Conservation (phyloP, 352 stramenopile species). For the Globisporangium ultimum region DNA sequence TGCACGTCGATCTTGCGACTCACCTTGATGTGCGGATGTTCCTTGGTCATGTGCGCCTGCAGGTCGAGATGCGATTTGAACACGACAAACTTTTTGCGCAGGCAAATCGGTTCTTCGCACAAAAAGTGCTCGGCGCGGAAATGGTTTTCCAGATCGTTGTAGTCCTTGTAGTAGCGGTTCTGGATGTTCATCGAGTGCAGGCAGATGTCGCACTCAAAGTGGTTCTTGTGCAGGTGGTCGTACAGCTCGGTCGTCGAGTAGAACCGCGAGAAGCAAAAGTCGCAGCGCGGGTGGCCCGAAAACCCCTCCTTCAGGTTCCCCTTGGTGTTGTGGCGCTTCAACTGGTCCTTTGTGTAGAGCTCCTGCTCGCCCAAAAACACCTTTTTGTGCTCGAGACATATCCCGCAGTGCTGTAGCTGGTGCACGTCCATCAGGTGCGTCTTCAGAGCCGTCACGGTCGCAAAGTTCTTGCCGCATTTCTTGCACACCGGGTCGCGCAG, state of each 20-base stretch:
- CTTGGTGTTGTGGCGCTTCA: slow-evolving; percentile 77
- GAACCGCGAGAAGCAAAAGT: slow-evolving; percentile 87
- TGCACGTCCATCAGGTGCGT: slow-evolving; percentile 76
- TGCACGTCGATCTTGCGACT: slow-evolving; percentile 87
- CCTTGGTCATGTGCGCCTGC: slow-evolving; percentile 73
- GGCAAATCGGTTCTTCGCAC: slow-evolving; percentile 80
- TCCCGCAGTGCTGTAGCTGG: slow-evolving; percentile 71
- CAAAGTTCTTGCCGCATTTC: slow-evolving; percentile 75
- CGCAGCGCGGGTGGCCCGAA: slow-evolving; percentile 79
- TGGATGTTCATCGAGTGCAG: slow-evolving; percentile 70
- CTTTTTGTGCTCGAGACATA: slow-evolving; percentile 89
- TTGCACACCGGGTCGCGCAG: slow-evolving; percentile 69
- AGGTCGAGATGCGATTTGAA: slow-evolving; percentile 88
- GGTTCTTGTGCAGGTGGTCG: slow-evolving; percentile 89
- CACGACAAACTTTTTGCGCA: slow-evolving; percentile 88
- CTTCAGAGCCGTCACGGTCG: slow-evolving; percentile 57
- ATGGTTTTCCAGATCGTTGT: slow-evolving; percentile 88
- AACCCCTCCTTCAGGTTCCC: slow-evolving; percentile 78
- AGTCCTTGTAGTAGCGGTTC: slow-evolving; percentile 92
- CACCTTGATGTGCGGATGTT: slow-evolving; percentile 84
- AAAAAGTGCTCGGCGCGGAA: slow-evolving; percentile 88
- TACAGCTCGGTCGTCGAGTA: slow-evolving; percentile 88
- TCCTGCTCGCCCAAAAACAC: slow-evolving; percentile 81
- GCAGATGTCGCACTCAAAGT: slow-evolving; percentile 92
- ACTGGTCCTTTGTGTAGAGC: slow-evolving; percentile 67